These are phyloP conservation scores for Tricholomella constricta DNA, from an alignment of 768 basidiomycete species.

Conservation along the genomic window DNA sequence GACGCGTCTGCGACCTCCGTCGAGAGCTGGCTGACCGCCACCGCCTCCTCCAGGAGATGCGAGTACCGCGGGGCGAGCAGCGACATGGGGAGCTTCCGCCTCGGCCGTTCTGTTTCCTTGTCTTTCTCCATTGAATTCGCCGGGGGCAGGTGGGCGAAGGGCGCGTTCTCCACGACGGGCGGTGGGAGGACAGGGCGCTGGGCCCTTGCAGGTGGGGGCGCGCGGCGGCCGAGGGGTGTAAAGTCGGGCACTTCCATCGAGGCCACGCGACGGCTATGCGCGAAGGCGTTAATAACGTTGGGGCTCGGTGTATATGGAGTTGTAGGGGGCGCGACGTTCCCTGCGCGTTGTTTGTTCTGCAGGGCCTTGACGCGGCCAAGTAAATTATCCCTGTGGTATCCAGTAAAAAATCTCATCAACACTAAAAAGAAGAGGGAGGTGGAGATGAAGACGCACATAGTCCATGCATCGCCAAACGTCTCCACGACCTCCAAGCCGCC, in stretches of 20 bases:
- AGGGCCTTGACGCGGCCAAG: constrained; percentile 54
- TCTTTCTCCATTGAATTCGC: constrained; percentile 20
- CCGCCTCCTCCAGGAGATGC: constrained; percentile 58
- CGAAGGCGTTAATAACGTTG: constrained; percentile 1
- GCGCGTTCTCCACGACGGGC: constrained; percentile 27
- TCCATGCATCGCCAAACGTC: constrained; percentile 55
- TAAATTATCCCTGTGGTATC: constrained; percentile 48
- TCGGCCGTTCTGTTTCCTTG: constrained; percentile 8
- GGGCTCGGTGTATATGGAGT: constrained; percentile 37
- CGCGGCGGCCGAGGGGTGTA: constrained; percentile 45
- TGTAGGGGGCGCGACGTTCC: constrained; percentile 58
- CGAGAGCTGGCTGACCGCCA: constrained; percentile 34
- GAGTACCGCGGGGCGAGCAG: constrained; percentile 58
- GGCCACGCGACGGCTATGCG: constrained; percentile 15
- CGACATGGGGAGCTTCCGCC: constrained; percentile 37
- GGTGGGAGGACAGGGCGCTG: constrained; percentile 18
- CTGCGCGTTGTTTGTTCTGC: constrained; percentile 59
- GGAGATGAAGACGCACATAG: constrained; percentile 46
- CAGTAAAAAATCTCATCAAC: not conserved
- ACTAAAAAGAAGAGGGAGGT: not conserved
- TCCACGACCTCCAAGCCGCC: constrained; percentile 45
- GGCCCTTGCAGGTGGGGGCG: constrained; percentile 26
- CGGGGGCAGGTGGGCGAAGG: constrained; percentile 33
- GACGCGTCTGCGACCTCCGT: constrained; percentile 2
- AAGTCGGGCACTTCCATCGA: constrained; percentile 54